phyloP scores from a whole-genome alignment of 2,329 filamentous ascomycete genomes.

The Pseudogymnoascus sp. region DNA sequence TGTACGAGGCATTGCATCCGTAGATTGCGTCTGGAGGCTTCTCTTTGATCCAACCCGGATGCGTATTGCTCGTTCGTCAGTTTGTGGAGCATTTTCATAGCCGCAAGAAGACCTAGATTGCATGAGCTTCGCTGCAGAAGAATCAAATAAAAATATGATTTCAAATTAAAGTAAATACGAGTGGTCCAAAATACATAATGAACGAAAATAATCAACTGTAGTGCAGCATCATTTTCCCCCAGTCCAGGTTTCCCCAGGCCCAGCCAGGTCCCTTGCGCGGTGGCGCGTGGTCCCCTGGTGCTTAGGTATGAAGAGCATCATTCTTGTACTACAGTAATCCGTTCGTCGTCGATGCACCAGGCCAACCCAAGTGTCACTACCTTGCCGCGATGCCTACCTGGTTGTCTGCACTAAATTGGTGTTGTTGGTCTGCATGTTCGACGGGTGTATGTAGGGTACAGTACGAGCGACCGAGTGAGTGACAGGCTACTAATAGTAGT shows the following conservation, averaged over 20 bases:
- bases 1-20: not conserved
- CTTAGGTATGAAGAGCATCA: not conserved
- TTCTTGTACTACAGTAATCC: not conserved
- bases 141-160: not conserved
- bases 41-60: not conserved
- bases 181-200: not conserved
- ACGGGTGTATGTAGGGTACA: not conserved
- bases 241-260: not conserved
- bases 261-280: not conserved
- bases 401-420: not conserved
- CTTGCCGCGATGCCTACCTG: not conserved
- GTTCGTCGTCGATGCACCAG: not conserved
- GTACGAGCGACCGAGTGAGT: not conserved
- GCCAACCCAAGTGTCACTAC: not conserved
- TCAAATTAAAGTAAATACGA: not conserved
- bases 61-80: not conserved
- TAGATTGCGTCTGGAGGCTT: not conserved
- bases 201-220: not conserved
- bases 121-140: not conserved
- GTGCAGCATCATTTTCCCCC: not conserved
- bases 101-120: slow-evolving; percentile 1
- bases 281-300: not conserved
- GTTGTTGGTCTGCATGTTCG: not conserved
- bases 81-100: not conserved
- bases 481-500: too few species aligned